Percentiles rank a stretch among this genome's conserved stretches.
These are phyloP conservation scores for Fragaria iinumae DNA, from an alignment of 306 rosid species.

Conservation along the genomic window DNA sequence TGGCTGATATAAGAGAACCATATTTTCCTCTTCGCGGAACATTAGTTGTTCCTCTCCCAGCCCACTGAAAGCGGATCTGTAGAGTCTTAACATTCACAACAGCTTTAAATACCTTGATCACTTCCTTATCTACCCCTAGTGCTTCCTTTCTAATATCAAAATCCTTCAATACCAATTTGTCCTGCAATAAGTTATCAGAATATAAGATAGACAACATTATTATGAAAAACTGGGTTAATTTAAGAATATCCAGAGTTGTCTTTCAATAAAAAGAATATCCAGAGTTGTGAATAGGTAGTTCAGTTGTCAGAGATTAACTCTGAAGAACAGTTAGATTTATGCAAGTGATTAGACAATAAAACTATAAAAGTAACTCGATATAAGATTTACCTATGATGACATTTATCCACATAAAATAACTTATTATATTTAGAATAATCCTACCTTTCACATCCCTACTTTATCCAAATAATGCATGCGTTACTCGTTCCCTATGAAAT, in stretches of 20 bases:
- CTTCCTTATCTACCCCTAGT: constrained; percentile 19
- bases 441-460: not conserved
- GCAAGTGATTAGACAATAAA: not conserved
- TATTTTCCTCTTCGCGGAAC: constrained; percentile 45
- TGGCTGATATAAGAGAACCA: constrained; percentile 69
- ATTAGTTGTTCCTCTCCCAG: constrained; percentile 64
- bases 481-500: not conserved
- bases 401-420: not conserved
- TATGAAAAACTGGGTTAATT: not conserved
- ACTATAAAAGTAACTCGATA: not conserved
- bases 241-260: not conserved
- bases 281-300: not conserved
- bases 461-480: not conserved
- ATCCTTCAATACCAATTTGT: constrained; percentile 2
- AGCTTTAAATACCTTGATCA: constrained; percentile 30
- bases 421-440: not conserved
- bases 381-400: not conserved
- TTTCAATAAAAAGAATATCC: not conserved
- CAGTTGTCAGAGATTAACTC: not conserved
- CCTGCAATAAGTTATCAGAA: constrained; percentile 26
- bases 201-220: not conserved
- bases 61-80: constrained; percentile 57
- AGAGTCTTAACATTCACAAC: constrained; percentile 35
- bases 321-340: not conserved
- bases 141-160: constrained; percentile 27